Conservation (phyloP, 2,329 filamentous ascomycete species). For the Metarhizium rileyi region DNA sequence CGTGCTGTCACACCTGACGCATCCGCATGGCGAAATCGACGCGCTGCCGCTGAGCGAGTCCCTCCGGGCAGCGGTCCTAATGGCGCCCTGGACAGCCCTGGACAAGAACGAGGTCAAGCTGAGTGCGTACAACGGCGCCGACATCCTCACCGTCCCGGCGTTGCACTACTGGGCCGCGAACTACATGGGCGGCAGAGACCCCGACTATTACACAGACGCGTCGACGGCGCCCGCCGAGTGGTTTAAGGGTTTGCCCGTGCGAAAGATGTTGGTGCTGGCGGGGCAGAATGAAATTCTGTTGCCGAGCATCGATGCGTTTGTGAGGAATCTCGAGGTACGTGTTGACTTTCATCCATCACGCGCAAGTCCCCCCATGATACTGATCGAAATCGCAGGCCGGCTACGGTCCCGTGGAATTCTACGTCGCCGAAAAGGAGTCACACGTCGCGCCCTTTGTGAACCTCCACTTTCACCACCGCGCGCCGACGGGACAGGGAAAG, state of each 20-base stretch:
- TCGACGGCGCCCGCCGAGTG: slow-evolving; percentile 10
- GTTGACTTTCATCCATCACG: not conserved
- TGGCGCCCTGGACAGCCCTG: slow-evolving; percentile 12
- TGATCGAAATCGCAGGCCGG: slow-evolving; percentile 3
- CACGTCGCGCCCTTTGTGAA: slow-evolving; percentile 13
- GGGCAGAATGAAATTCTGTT: slow-evolving; percentile 11
- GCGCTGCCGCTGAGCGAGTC: slow-evolving; percentile 7
- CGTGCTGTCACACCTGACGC: slow-evolving; percentile 13
- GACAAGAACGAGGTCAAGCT: not conserved
- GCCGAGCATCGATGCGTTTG: slow-evolving; percentile 9
- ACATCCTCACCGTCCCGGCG: slow-evolving; percentile 7
- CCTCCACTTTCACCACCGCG: slow-evolving; percentile 6
- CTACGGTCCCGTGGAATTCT: slow-evolving; percentile 9
- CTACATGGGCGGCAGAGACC: slow-evolving; percentile 8
- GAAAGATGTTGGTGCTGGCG: slow-evolving; percentile 9
- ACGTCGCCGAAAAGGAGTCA: slow-evolving; percentile 10
- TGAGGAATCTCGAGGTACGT: slow-evolving; percentile 11
- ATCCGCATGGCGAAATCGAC: slow-evolving; percentile 9
- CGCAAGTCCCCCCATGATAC: not conserved
- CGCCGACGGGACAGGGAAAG: slow-evolving; percentile 12
- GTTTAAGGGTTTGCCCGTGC: slow-evolving; percentile 10
- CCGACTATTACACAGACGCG: slow-evolving; percentile 13
- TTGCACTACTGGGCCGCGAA: slow-evolving; percentile 3
- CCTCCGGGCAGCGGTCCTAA: slow-evolving; percentile 7
- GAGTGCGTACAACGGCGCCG: slow-evolving; percentile 8